Evolutionary conservation across 306 rosid species (phyloP).

Genomic region (Cajanus cajan): DNA sequence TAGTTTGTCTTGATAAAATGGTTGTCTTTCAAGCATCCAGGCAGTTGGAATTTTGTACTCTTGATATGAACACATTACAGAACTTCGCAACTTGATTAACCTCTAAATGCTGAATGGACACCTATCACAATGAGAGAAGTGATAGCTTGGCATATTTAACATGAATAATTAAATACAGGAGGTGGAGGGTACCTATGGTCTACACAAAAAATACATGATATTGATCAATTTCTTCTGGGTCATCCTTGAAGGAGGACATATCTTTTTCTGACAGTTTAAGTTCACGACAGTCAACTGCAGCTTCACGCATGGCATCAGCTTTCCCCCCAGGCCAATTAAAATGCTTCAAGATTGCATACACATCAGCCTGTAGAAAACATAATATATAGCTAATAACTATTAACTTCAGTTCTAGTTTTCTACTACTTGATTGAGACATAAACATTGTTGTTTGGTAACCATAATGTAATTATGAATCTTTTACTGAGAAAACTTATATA

Average conservation of each 20-base stretch:
- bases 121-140: slow-evolving; percentile 46
- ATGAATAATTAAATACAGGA: no score
- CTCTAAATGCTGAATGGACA: slow-evolving; percentile 66
- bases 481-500: no score
- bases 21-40: slow-evolving; percentile 98
- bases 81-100: slow-evolving; percentile 56
- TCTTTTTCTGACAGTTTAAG: slow-evolving; percentile 65
- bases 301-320: slow-evolving; percentile 89
- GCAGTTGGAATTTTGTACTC: slow-evolving; percentile 64
- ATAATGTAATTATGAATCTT: no score
- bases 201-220: background rate
- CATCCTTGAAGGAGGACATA: slow-evolving; percentile 66
- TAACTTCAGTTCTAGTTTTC: no score
- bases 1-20: no score
- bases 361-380: slow-evolving; percentile 66
- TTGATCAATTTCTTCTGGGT: slow-evolving; percentile 28
- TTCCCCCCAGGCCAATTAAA: slow-evolving; percentile 91
- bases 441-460: no score
- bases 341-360: slow-evolving; percentile 79
- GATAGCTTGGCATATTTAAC: background rate
- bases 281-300: slow-evolving; percentile 78
- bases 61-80: slow-evolving; percentile 60
- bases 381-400: background rate
- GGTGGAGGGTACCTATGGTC: no score
- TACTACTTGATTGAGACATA: no score